Conservation (phyloP, 257 asterid genomes). For the Salvia hispanica region DNA sequence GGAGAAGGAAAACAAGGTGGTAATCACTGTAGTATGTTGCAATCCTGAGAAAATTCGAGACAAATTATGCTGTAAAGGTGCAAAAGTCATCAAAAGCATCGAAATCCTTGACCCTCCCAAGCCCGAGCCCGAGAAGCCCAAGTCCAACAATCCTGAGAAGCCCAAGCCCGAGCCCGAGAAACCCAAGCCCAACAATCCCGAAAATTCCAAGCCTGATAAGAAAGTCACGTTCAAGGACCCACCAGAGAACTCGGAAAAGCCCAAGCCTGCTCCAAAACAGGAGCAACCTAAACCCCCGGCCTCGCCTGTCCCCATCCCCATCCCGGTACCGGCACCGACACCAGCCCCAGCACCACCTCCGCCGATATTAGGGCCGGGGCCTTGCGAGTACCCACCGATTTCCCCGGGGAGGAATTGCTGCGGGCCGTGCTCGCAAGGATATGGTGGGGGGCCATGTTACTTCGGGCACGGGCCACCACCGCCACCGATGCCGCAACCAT, state of each 20-base stretch:
- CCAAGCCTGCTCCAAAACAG: too few relatives aligned
- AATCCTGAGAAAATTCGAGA: slow-evolving; percentile 73
- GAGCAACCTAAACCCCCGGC: too few relatives aligned
- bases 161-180: too few relatives aligned
- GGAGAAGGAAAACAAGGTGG: slow-evolving; percentile 64
- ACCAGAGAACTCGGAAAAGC: too few relatives aligned
- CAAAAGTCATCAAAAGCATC: slow-evolving; percentile 59
- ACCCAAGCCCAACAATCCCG: slow-evolving; percentile 11
- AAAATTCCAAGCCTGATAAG: too few relatives aligned
- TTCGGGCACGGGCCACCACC: slow-evolving; percentile 41
- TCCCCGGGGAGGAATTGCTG: slow-evolving; percentile 39
- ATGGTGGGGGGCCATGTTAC: slow-evolving; percentile 59
- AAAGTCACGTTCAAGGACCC: too few relatives aligned
- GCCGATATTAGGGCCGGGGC: background rate
- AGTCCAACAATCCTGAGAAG: accelerated
- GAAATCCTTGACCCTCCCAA: slow-evolving; percentile 47
- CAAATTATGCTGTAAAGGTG: slow-evolving; percentile 65
- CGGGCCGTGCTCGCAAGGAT: slow-evolving; percentile 45
- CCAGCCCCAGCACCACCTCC: too few relatives aligned
- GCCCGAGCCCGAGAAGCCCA: too few relatives aligned
- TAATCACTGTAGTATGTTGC: slow-evolving; percentile 69
- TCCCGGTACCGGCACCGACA: too few relatives aligned
- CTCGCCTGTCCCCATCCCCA: too few relatives aligned
- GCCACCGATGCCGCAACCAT: slow-evolving; percentile 55
- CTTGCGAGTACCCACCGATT: slow-evolving; percentile 26